Percentiles rank a stretch among this genome's conserved stretches.
phyloP scores from a whole-genome alignment of 345 rosid species.

The Luvunga scandens region DNA sequence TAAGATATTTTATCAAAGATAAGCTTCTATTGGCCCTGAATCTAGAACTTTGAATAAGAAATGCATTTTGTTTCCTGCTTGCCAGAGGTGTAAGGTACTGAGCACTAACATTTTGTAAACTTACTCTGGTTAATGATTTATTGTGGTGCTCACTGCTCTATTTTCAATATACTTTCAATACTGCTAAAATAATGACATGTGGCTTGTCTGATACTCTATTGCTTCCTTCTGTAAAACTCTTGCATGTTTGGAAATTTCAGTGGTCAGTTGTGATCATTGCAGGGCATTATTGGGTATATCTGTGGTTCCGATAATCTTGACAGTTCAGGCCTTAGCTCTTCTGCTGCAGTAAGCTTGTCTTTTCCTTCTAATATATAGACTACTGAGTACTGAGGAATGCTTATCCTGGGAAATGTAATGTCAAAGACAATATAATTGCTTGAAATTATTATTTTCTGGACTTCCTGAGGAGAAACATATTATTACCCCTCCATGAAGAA shows the following conservation, averaged over 20 bases:
- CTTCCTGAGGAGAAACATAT: neutral
- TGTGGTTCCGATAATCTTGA: constrained; percentile 88
- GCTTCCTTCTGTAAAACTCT: neutral
- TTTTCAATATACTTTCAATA: neutral
- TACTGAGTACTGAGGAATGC: neutral
- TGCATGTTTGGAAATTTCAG: neutral
- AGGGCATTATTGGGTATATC: constrained; percentile 88
- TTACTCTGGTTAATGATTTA: neutral
- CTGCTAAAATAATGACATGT: neutral
- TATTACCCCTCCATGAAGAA: neutral
- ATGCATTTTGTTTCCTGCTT: neutral
- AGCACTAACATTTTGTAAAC: neutral
- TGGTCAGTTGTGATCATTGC: constrained; percentile 29
- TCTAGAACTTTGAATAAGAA: neutral
- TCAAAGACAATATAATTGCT: neutral
- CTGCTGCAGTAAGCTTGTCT: constrained; percentile 80
- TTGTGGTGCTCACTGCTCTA: neutral
- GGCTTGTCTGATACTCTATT: neutral
- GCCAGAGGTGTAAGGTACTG: neutral
- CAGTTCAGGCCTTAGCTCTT: constrained; percentile 97
- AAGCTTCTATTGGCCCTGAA: neutral
- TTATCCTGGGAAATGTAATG: neutral
- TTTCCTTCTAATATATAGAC: neutral
- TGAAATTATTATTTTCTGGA: neutral
- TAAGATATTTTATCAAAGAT: constrained; percentile 6